Conservation (phyloP, 2,329 filamentous ascomycete species). For the Rutstroemia sp. region DNA sequence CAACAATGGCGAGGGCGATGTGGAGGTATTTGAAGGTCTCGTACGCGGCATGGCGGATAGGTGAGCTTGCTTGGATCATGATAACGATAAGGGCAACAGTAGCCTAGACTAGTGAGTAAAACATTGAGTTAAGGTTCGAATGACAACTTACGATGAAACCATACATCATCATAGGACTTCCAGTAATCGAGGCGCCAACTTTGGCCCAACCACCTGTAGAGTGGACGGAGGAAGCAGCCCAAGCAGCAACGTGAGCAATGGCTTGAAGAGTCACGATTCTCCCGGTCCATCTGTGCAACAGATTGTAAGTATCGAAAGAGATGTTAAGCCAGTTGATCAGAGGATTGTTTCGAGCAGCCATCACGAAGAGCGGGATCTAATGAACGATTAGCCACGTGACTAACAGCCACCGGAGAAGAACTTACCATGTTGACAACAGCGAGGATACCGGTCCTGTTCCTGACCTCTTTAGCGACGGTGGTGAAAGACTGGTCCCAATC, state of each 20-base stretch:
- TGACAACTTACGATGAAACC: slow-evolving; percentile 53
- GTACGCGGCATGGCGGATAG: slow-evolving; percentile 71
- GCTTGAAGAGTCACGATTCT: slow-evolving; percentile 67
- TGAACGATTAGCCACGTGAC: slow-evolving; percentile 3
- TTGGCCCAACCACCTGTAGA: slow-evolving; percentile 40
- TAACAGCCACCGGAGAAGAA: background rate
- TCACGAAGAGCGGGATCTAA: slow-evolving; percentile 59
- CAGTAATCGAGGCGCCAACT: slow-evolving; percentile 33
- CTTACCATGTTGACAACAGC: slow-evolving; percentile 67
- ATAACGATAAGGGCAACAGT: slow-evolving; percentile 55
- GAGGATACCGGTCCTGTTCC: slow-evolving; percentile 64
- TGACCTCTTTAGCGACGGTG: slow-evolving; percentile 42
- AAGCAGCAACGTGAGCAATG: slow-evolving; percentile 57
- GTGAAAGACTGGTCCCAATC: slow-evolving; percentile 44
- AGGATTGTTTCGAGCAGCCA: slow-evolving; percentile 72
- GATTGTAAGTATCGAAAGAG: slow-evolving; percentile 76
- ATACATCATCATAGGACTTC: slow-evolving; percentile 38
- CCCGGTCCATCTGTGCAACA: slow-evolving; percentile 75
- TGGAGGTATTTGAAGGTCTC: slow-evolving; percentile 71
- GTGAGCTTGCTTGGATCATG: slow-evolving; percentile 60
- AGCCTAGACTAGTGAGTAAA: slow-evolving; percentile 35
- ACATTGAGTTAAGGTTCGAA: too few species aligned
- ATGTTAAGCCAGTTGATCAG: slow-evolving; percentile 65
- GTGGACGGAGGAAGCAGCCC: slow-evolving; percentile 38
- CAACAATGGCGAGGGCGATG: slow-evolving; percentile 53